Conservation (phyloP, 352 stramenopile species). For the Thalassiosira livingstoniorum region DNA sequence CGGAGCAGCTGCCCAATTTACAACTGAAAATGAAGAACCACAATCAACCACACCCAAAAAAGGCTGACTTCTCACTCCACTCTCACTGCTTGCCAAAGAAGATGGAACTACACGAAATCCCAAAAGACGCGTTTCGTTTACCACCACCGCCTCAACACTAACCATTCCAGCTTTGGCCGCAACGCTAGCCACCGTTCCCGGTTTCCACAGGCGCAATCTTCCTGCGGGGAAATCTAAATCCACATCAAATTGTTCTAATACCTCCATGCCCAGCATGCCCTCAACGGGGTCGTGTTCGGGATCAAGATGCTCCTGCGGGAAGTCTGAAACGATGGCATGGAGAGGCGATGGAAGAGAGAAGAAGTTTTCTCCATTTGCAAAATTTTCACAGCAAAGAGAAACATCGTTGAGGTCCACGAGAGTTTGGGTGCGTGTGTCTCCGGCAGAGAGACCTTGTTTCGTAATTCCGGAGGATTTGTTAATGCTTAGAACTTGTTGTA, state of each 20-base stretch:
- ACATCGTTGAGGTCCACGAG: conserved; percentile 68
- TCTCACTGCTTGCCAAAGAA: conserved; percentile 11
- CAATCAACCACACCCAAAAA: conserved; percentile 80
- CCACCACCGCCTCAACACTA: conserved; percentile 69
- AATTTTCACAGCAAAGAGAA: conserved; percentile 61
- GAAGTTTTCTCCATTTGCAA: conserved; percentile 15
- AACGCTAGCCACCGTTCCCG: conserved; percentile 43
- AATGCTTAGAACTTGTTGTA: conserved; percentile 64
- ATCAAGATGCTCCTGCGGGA: conserved; percentile 84
- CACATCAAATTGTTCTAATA: conserved; percentile 76
- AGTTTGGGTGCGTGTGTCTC: conserved; percentile 38
- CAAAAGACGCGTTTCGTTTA: conserved; percentile 79
- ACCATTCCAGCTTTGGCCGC: conserved; percentile 54
- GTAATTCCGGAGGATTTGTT: conserved; percentile 35
- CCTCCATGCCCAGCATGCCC: conserved; percentile 82
- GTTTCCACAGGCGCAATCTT: conserved; percentile 71
- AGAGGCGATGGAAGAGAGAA: conserved; percentile 50
- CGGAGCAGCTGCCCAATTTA: conserved; percentile 73
- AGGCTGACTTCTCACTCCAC: conserved; percentile 52
- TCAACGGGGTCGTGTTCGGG: conserved; percentile 78
- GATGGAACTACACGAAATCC: conserved; percentile 65
- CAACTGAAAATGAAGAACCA: conserved; percentile 69
- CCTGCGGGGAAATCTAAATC: conserved; percentile 80
- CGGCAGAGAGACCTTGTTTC: conserved; percentile 65
- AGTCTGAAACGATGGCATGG: conserved; percentile 77